A percentile compares a stretch with the other conserved stretches of the same genome.
Conservation (phyloP, 345 rosid genomes). For the Streptanthus diversifolius region DNA sequence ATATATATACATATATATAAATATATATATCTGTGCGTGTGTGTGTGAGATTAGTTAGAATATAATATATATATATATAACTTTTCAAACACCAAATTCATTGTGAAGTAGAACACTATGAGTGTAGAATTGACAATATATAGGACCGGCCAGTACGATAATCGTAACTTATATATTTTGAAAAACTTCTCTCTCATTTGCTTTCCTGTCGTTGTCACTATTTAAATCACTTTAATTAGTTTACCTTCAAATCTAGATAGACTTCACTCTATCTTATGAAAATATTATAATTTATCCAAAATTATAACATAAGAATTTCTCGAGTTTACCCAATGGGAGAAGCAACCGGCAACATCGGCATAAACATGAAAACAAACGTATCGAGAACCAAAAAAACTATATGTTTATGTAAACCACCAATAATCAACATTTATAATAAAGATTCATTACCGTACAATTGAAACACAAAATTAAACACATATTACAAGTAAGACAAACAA, state of each 20-base stretch:
- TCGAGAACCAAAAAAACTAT: constrained; percentile 25
- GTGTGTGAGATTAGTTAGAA: not conserved
- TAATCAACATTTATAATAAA: not conserved
- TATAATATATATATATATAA: not conserved
- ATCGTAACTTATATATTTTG: constrained; percentile 9
- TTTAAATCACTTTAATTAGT: constrained; percentile 8
- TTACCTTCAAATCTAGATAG: constrained; percentile 18
- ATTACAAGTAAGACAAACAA: constrained; percentile 3
- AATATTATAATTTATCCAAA: constrained; percentile 6
- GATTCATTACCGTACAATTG: constrained; percentile 20
- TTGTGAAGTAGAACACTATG: constrained; percentile 14
- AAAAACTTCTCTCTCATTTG: not conserved
- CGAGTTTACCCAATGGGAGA: constrained; percentile 33
- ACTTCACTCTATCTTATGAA: constrained; percentile 20
- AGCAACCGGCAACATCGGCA: constrained; percentile 33
- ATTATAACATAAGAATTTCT: constrained; percentile 21
- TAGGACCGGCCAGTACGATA: constrained; percentile 17
- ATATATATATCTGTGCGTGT: not conserved
- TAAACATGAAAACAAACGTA: constrained; percentile 24
- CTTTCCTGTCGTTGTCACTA: constrained; percentile 21
- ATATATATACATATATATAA: no score
- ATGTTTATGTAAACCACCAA: not conserved
- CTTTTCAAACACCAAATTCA: constrained; percentile 3
- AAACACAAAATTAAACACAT: constrained; percentile 7
- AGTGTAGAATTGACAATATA: constrained; percentile 12